Percentiles rank a stretch among this genome's conserved stretches.
phyloP scores from a whole-genome alignment of 352 stramenopile species.

The Phytophthora lateralis region DNA sequence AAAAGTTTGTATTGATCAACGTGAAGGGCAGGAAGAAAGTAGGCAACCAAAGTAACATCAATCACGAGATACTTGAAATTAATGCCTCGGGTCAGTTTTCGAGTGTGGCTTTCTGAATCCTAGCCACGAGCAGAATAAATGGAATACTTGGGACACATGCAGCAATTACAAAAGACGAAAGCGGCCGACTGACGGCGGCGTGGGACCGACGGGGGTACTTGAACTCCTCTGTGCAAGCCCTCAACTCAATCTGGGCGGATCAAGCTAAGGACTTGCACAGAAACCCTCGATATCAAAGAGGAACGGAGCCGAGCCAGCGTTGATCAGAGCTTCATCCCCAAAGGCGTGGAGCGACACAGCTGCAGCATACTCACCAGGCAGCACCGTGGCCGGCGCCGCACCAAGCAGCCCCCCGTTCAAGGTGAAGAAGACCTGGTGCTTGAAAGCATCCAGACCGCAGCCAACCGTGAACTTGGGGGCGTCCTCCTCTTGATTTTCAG shows the following conservation, averaged over 20 bases:
- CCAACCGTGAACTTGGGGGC: slow-evolving; percentile 58
- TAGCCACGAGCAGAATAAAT: slow-evolving; percentile 27
- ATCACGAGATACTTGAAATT: slow-evolving; percentile 32
- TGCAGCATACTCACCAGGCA: slow-evolving; percentile 66
- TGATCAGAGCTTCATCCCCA: slow-evolving; percentile 70
- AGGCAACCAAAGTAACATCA: slow-evolving; percentile 9
- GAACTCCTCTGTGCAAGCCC: slow-evolving; percentile 62
- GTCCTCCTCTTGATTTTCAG: slow-evolving; percentile 29
- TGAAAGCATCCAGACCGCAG: slow-evolving; percentile 69
- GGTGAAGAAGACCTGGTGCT: slow-evolving; percentile 78
- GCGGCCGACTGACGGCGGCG: slow-evolving; percentile 38
- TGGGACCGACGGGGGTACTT: slow-evolving; percentile 24
- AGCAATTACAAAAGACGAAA: slow-evolving; percentile 30
- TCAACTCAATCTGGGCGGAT: slow-evolving; percentile 26
- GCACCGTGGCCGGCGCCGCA: slow-evolving; percentile 43
- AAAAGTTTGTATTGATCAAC: not conserved
- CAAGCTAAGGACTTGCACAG: slow-evolving; percentile 84
- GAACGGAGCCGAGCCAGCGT: slow-evolving; percentile 75
- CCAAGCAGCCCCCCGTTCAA: slow-evolving; percentile 76
- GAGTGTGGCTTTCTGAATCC: slow-evolving; percentile 24
- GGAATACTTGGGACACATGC: slow-evolving; percentile 18
- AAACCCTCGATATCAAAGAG: slow-evolving; percentile 87
- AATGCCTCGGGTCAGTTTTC: slow-evolving; percentile 35
- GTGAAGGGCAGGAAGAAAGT: not conserved
- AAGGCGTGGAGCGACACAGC: slow-evolving; percentile 84